These are phyloP conservation scores for Kurtzmaniella fragi DNA, from an alignment of 805 yeast genomes.

Conservation along the genomic window DNA sequence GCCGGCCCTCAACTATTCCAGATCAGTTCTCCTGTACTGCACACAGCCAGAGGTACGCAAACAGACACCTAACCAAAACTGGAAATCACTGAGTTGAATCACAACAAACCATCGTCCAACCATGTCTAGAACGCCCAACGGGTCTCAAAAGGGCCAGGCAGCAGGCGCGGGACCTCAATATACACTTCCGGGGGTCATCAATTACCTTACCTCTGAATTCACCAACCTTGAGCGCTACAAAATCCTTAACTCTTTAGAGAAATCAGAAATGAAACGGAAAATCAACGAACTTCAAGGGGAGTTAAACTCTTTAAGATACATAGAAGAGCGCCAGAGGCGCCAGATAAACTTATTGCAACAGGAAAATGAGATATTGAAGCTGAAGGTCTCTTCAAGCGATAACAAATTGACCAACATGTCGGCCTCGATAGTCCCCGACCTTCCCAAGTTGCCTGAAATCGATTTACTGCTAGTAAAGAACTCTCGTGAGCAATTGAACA, in stretches of 20 bases:
- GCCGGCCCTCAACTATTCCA: neutral
- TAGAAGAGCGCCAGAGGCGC: conserved; percentile 38
- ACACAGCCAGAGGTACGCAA: conserved; percentile 4
- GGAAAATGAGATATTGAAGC: conserved; percentile 12
- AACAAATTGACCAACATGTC: neutral
- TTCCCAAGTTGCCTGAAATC: conserved; percentile 22
- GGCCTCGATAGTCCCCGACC: neutral
- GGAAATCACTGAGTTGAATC: conserved; percentile 33
- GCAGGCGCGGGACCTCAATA: conserved; percentile 39
- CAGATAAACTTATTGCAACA: conserved; percentile 35
- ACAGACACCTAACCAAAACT: conserved; percentile 1
- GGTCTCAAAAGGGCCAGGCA: conserved; percentile 61
- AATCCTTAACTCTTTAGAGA: conserved; percentile 50
- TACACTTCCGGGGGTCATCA: conserved; percentile 57
- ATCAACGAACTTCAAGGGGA: conserved; percentile 51
- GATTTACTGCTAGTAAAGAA: conserved; percentile 28
- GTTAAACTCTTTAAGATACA: conserved; percentile 37
- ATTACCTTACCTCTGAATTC: conserved; percentile 54
- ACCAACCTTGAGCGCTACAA: conserved; percentile 39
- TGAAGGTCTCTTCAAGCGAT: neutral
- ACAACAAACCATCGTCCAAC: conserved; percentile 73
- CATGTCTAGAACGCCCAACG: conserved; percentile 70
- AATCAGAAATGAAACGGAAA: conserved; percentile 46
- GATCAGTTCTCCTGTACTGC: no score
- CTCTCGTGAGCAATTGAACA: conserved; percentile 27